Percentiles rank a stretch among this genome's conserved stretches.
Evolutionary conservation across 2,329 filamentous ascomycete species (phyloP).

Genomic region (Diplodia corticola): DNA sequence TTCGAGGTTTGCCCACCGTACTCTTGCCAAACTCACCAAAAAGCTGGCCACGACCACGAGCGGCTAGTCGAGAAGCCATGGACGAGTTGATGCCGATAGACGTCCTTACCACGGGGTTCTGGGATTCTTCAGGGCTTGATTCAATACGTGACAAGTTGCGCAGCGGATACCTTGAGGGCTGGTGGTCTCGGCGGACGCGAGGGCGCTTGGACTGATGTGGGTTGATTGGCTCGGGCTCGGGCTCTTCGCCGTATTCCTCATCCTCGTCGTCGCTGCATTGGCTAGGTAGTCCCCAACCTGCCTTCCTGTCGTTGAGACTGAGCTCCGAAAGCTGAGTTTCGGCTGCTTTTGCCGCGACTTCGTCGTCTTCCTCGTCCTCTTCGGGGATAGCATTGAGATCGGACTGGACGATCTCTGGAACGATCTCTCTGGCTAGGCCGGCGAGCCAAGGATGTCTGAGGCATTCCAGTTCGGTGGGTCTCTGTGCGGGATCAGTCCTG

Average conservation of each 20-base stretch:
- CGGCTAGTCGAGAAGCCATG: constrained; percentile 28
- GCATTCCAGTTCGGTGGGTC: constrained; percentile 72
- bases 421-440: constrained; percentile 43
- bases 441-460: constrained; percentile 74
- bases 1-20: constrained; percentile 54
- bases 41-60: constrained; percentile 43
- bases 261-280: constrained; percentile 32
- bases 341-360: constrained; percentile 25
- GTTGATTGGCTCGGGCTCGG: constrained; percentile 28
- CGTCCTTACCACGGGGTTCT: constrained; percentile 30
- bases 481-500: constrained; percentile 72
- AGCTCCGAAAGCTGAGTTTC: constrained; percentile 47
- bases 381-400: constrained; percentile 45
- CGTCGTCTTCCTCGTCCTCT: constrained; percentile 64
- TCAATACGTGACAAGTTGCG: constrained; percentile 37
- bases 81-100: constrained; percentile 32
- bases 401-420: constrained; percentile 29
- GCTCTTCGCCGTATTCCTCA: constrained; percentile 33
- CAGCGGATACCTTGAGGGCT: constrained; percentile 41
- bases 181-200: constrained; percentile 31
- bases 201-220: constrained; percentile 48
- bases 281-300: constrained; percentile 43
- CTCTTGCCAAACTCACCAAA: constrained; percentile 64
- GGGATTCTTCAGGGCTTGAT: constrained; percentile 42
- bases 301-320: constrained; percentile 48